Base-by-base conservation (phyloP, 1,284 basidiomycete species). In the Fomitiporia mediterranea region DNA sequence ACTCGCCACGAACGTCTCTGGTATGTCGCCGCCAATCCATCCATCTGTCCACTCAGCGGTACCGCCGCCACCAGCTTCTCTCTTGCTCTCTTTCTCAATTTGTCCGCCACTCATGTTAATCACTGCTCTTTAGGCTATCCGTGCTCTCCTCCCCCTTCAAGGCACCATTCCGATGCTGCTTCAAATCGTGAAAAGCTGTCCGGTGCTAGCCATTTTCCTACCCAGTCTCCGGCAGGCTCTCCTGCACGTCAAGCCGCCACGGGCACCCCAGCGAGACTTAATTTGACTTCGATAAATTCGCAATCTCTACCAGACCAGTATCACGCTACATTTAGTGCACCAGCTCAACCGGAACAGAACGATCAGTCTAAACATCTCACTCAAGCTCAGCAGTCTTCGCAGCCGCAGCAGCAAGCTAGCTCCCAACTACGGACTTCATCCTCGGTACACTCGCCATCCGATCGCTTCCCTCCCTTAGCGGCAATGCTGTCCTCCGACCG, bases 111-210 rank as follows among this genome's bases (percentile, higher is more conserved):
- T 38, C 51, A 37, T 39, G 37, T 34, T 13, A n/a, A 34, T 19
- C 21, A 3, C 34, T 39, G 21, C 35, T 42, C 46, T 19, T 34
- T 42, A 59, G 57, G 57, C 4, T 59, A 59, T 55, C 57, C 57
- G 15, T 59, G 53, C 48, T 59, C 57, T 15, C 57, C 57, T 55
- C 57, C 57, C 35, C 57, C 57, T 51, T 59, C 57, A 17, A 59
- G 57, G 42, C 57, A 59, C 34, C 57, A 54, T 39, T 54, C 57
- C 43, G 57, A 58, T 8, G 25, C 49, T 54, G 51, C 42, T 34
- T 19, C 28, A 15, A 27, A 53, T 32, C 40, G 46, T 43, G 51
- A 56, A 17, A 47, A 21, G 21, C 51, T 49, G 25, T 47, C 56
- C 44, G 50, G 56, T 28, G 21, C 51, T 42, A 57, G 49, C 42